A percentile compares a stretch with the other conserved stretches of the same genome.
phyloP scores from a whole-genome alignment of 2,329 filamentous ascomycete genomes.

The Colletotrichum endophyticum region DNA sequence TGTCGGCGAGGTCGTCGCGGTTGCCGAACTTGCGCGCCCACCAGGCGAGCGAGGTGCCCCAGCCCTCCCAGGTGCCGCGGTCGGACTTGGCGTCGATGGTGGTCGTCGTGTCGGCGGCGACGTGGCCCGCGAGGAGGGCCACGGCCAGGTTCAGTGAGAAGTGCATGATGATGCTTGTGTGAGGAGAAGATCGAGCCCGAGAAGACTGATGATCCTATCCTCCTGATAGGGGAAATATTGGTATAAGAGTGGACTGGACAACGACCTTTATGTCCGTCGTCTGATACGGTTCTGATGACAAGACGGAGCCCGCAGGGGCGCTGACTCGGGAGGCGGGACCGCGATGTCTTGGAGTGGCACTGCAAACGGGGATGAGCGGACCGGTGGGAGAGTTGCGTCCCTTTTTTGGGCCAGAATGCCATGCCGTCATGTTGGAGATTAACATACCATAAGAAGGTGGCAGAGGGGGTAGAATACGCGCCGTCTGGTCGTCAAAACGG shows the following conservation, averaged over 20 bases:
- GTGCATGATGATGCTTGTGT: neutral
- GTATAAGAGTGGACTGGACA: neutral
- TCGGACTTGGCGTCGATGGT: constrained; percentile 27
- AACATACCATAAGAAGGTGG: neutral
- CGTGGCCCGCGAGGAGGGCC: neutral
- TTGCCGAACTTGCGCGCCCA: constrained; percentile 46
- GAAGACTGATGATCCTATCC: neutral
- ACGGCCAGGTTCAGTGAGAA: neutral
- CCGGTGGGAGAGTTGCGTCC: neutral
- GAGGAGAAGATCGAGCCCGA: neutral
- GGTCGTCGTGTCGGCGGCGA: neutral
- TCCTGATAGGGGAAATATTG: neutral
- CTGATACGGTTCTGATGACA: neutral
- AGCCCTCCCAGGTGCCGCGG: constrained; percentile 48
- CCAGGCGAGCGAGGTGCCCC: constrained; percentile 48
- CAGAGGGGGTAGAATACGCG: neutral
- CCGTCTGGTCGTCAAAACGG: neutral
- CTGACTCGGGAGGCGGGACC: neutral
- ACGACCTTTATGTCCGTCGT: neutral
- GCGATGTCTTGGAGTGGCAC: neutral
- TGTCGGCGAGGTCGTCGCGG: constrained; percentile 42
- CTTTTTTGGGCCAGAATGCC: neutral
- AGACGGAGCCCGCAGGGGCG: neutral
- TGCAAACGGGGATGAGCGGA: neutral
- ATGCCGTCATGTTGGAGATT: neutral